Evolutionary conservation across 2,329 filamentous ascomycete species (phyloP).

Genomic region (Clonostachys rhizophaga): DNA sequence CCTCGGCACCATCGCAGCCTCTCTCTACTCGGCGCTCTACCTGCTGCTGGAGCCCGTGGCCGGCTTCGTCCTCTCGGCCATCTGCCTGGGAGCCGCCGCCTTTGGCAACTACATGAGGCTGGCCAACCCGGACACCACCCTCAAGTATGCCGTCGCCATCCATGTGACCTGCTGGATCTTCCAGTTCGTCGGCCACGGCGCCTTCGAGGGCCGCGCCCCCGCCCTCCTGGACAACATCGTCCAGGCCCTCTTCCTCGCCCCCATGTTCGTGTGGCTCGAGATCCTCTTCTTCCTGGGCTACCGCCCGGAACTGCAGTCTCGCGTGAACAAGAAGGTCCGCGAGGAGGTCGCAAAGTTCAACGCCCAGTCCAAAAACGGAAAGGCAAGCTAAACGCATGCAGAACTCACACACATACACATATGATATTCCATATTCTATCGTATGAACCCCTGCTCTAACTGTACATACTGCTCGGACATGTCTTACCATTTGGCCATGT

Average conservation of each 20-base stretch:
- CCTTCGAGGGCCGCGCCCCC: conserved; percentile 82
- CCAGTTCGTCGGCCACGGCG: conserved; percentile 89
- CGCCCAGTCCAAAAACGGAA: conserved; percentile 48
- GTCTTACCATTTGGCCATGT: too few relatives aligned
- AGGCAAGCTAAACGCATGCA: conserved; percentile 22
- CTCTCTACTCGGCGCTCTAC: conserved; percentile 74
- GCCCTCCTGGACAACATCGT: conserved; percentile 87
- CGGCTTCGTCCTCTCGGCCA: conserved; percentile 68
- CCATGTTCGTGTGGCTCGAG: conserved; percentile 97
- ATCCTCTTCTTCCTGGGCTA: conserved; percentile 88
- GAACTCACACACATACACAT: too few relatives aligned
- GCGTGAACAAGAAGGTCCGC: conserved; percentile 72
- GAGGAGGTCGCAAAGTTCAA: conserved; percentile 74
- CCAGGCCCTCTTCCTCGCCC: conserved; percentile 88
- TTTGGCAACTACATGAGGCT: conserved; percentile 70
- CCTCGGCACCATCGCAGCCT: conserved; percentile 58
- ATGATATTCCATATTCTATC: too few relatives aligned
- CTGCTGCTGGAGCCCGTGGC: conserved; percentile 92
- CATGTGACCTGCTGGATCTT: conserved; percentile 77
- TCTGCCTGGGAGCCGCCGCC: conserved; percentile 73
- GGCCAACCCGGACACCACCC: conserved; percentile 43
- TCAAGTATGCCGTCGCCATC: conserved; percentile 56
- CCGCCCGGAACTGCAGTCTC: conserved; percentile 76
- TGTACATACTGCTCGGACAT: too few relatives aligned
- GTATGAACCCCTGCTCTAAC: too few relatives aligned